These are phyloP conservation scores for Hypomyces perniciosus DNA, from an alignment of 2,329 filamentous ascomycete genomes.

Conservation along the genomic window DNA sequence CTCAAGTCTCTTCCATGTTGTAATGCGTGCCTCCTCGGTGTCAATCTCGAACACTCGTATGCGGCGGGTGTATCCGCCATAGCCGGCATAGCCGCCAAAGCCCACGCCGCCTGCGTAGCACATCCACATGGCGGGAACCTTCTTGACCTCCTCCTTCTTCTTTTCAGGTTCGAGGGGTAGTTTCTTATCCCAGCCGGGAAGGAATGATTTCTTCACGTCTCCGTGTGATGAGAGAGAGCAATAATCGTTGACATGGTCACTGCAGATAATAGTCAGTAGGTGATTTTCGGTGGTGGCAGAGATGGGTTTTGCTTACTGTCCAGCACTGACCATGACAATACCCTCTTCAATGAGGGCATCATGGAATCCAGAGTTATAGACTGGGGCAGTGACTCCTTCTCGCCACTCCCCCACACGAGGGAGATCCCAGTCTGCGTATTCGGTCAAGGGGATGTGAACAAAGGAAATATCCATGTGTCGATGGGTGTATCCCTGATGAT, in stretches of 20 bases:
- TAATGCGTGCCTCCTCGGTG: conserved; percentile 80
- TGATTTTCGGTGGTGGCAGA: neutral
- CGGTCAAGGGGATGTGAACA: conserved; percentile 92
- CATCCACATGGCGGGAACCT: conserved; percentile 82
- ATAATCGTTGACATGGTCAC: conserved; percentile 95
- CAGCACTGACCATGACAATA: conserved; percentile 80
- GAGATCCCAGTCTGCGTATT: conserved; percentile 64
- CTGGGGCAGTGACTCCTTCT: conserved; percentile 80
- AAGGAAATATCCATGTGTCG: conserved; percentile 95
- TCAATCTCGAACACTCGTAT: conserved; percentile 90
- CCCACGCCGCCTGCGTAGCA: conserved; percentile 91
- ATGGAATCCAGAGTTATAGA: conserved; percentile 87
- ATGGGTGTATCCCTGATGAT: conserved; percentile 78
- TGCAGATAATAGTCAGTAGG: conserved; percentile 25
- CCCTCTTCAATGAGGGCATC: conserved; percentile 83
- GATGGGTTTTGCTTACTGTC: conserved; percentile 60
- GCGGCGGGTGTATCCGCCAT: conserved; percentile 75
- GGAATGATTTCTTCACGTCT: conserved; percentile 19
- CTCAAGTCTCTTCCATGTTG: conserved; percentile 88
- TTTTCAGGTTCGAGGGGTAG: conserved; percentile 22
- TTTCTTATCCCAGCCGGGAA: conserved; percentile 13
- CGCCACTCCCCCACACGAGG: conserved; percentile 63
- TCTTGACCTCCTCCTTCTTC: conserved; percentile 26
- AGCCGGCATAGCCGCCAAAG: conserved; percentile 93
- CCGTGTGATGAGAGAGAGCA: conserved; percentile 61